A percentile compares a stretch with the other conserved stretches of the same genome.
phyloP scores from a whole-genome alignment of 345 rosid species.

The Luvunga scandens region DNA sequence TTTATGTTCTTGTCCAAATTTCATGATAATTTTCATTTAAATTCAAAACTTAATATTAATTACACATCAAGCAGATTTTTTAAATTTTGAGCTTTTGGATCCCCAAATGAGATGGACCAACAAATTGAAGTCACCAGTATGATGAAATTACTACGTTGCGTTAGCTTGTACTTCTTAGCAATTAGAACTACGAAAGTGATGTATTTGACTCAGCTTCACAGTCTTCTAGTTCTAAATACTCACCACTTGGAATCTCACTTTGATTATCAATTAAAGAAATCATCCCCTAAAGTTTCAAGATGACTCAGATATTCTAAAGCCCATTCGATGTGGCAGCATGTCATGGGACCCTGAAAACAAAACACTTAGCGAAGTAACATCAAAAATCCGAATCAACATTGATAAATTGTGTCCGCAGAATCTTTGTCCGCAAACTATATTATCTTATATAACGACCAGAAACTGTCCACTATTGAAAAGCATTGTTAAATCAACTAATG shows the following conservation, averaged over 20 bases:
- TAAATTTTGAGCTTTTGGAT: no score
- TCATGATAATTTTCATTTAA: no score
- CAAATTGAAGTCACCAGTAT: neutral
- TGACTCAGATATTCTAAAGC: neutral
- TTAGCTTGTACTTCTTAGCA: neutral
- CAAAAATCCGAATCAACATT: slow-evolving; percentile 13
- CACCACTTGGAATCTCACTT: neutral
- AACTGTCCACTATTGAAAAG: slow-evolving; percentile 21
- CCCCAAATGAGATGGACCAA: no score
- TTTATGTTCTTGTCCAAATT: no score
- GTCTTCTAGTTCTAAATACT: neutral
- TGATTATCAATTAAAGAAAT: neutral
- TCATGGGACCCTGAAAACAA: neutral
- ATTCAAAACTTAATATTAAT: no score
- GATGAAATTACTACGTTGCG: neutral
- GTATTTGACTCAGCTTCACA: neutral
- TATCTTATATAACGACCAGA: slow-evolving; percentile 21
- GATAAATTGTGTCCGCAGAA: slow-evolving; percentile 18
- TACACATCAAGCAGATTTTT: no score
- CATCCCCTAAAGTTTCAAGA: neutral
- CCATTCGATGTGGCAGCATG: neutral
- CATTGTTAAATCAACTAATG: slow-evolving; percentile 16
- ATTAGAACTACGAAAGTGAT: neutral
- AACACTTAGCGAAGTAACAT: neutral
- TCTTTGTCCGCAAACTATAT: slow-evolving; percentile 25